These are phyloP conservation scores for Rhypophila decipiens DNA, from an alignment of 495 filamentous ascomycete species.

Conservation along the genomic window DNA sequence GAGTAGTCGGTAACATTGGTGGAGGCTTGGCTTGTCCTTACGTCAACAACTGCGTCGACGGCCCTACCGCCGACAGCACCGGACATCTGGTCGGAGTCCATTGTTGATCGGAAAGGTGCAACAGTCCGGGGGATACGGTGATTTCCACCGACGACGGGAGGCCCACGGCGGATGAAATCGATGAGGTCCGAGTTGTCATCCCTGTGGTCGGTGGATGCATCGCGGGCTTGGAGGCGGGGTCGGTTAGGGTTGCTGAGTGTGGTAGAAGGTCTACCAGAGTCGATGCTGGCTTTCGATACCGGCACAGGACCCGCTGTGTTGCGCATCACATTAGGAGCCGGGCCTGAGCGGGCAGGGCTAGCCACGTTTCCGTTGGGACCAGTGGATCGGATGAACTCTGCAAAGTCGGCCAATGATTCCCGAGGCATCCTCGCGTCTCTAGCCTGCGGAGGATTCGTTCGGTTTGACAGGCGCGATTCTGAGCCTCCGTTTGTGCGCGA, in stretches of 20 bases:
- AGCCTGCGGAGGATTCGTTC: conserved; percentile 40
- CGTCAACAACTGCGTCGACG: conserved; percentile 40
- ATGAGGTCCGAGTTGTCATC: conserved; percentile 78
- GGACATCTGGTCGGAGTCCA: conserved; percentile 74
- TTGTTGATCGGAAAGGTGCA: conserved; percentile 76
- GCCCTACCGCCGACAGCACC: conserved; percentile 45
- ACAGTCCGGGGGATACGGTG: conserved; percentile 76
- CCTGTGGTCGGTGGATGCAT: conserved; percentile 52
- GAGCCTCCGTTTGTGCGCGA: conserved; percentile 31
- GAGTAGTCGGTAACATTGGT: conserved; percentile 35
- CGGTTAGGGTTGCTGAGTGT: conserved; percentile 28
- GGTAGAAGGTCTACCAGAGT: conserved; percentile 19
- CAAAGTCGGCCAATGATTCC: conserved; percentile 68
- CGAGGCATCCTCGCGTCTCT: conserved; percentile 60
- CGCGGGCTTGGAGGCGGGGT: conserved; percentile 61
- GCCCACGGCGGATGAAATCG: conserved; percentile 86
- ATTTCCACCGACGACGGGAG: conserved; percentile 42
- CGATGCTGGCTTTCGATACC: conserved; percentile 21
- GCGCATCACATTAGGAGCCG: conserved; percentile 10
- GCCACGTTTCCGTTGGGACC: conserved; percentile 50
- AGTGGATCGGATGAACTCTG: conserved; percentile 78
- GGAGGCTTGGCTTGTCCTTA: conserved; percentile 37
- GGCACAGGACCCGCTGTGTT: conserved; percentile 16
- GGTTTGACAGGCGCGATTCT: conserved; percentile 26
- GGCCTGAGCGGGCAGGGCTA: conserved; percentile 10